Base-by-base conservation (phyloP, 2,329 filamentous ascomycete genomes). In the Alternaria rosae region DNA sequence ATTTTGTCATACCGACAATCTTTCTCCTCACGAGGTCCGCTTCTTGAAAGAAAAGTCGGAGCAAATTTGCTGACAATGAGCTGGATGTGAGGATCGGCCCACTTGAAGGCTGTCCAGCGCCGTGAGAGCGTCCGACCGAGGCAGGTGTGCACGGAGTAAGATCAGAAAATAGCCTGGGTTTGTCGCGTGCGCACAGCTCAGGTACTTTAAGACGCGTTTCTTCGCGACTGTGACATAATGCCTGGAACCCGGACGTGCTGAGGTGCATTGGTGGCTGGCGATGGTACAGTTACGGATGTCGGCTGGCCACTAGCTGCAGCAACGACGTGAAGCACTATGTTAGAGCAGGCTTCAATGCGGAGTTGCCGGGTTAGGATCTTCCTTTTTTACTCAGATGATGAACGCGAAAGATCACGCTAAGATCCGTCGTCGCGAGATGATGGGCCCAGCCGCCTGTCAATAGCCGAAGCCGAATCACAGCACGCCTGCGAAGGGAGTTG, bases 191-290 rank as follows among this genome's bases (percentile, higher is more conserved):
- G 64, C 64, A 67, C 66, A 72, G 71, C 72, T 71, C 67, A 65
- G 62, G 62, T 64, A 67, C 65, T 70, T 69, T 65, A 66, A 66
- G 64, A 73, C 75, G 74, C 75, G 74, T 67, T 65, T 61, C 64
- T 56, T 76, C 76, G 75, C 70, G 76, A 70, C 69, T 65, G 71
- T 75, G 71, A 73, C 68, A 70, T 69, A 68, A 70, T 66, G 26
- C 59, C 55, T 62, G 58, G 56, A 54, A 57, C n/a, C 52, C 43
- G 59, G 58, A 43, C 70, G 65, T 70, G 69, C 65, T 67, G 60
- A 69, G 64, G 57, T 66, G 65, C 61, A 68, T 67, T 54, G 61
- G 67, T 70, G 69, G 65, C 65, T 70, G 65, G 62, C 64, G 50
- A 56, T 65, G 59, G 62, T 64, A 68, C 61, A 63, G 65, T 69